Evolutionary conservation across 352 stramenopile species (phyloP), one percentile per base, ranked within the genome.

Genomic region (Blastocystis sp.): DNA sequence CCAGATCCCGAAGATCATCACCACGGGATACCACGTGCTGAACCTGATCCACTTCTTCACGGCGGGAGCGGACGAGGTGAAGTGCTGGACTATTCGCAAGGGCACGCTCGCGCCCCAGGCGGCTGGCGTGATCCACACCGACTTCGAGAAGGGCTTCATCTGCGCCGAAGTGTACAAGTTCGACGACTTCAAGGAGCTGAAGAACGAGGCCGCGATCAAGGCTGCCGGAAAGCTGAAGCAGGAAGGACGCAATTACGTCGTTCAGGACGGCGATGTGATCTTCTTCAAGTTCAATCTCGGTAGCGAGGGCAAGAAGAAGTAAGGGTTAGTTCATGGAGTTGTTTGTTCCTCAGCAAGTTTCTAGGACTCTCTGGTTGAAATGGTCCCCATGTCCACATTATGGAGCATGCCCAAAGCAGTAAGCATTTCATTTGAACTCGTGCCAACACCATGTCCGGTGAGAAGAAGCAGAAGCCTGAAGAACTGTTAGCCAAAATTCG

Each of bases 101-200:
- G 96, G 96, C 63, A 95, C 94, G 74, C 76, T 96, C 89, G 96
- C 96, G 92, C 96, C 96, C 10, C 95, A 99, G 91, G 97, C 97
- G 71, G 97, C 97, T 60, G 96, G 96, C 90, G 95, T 98, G 10
- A 99, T 99, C 92, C 97, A 99, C 92, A 95, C 94, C 59, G 97
- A 99, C 91, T 99, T 99, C 89, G 97, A 99, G 92, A 95, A 97
- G 91, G 97, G 97, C 78, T 99, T 99, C 91, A 99, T 99, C 90
- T 96, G 94, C 91, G 95, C 95, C 42, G 92, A 94, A 76, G 91
- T 93, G n/a, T 89, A 91, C 59, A 90, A 91, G 54, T 97, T 94
- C 91, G 92, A 95, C 63, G 94, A 97, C 90, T 95, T 97, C 84
- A 95, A 95, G 89, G 91, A 92, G 54, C 91, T 94, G n/a, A 91